Evolutionary conservation across 139 green algal genomes (phyloP), one percentile per base, ranked within the genome.

Genomic region (Bryopsis sp.): DNA sequence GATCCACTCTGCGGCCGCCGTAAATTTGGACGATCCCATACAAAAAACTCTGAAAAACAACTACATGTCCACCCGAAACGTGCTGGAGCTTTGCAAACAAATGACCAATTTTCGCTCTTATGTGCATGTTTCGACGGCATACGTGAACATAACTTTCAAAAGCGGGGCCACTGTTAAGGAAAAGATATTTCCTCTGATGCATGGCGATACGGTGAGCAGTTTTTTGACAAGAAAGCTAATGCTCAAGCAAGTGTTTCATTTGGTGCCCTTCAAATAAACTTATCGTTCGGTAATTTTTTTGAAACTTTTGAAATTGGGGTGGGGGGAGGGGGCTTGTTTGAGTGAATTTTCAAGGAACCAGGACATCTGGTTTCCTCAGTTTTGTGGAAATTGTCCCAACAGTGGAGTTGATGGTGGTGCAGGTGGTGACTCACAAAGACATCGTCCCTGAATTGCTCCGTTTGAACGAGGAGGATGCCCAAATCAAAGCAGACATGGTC

Each of bases 11-110:
- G 81, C 81, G 1, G 79, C 81, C 0, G 63, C 72, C 29, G 82
- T 87, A 22, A 68, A 68, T 19, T 74, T 85, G 2, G 78, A 85
- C 38, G 81, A 81, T 26, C 72, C 76, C 36, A 71, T 85, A 22
- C 78, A 85, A 62, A 33, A 50, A 19, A 79, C 81, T 0, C 64
- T 87, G 47, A 47, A 33, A 34, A 74, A 78, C 57, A 86, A 86
- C 76, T 83, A 83, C 58, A 58, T 64, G 48, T 48, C 54, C 60
- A 76, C 48, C 28, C 36, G 24, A 32, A 39, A 58, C 39, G 50
- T 76, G 48, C 39, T 76, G 39, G 64, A 50, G 35, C 47, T 76
- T 47, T 63, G 54, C 54, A 34, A 11, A 19, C 54, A 63, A 36
- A 63, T 63, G 54, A 36, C 54, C 11, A 8, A 68, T 59, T 50